Percentiles rank a stretch among this genome's conserved stretches.
These are phyloP conservation scores for Turritis glabra DNA, from an alignment of 345 rosid genomes.

Conservation along the genomic window DNA sequence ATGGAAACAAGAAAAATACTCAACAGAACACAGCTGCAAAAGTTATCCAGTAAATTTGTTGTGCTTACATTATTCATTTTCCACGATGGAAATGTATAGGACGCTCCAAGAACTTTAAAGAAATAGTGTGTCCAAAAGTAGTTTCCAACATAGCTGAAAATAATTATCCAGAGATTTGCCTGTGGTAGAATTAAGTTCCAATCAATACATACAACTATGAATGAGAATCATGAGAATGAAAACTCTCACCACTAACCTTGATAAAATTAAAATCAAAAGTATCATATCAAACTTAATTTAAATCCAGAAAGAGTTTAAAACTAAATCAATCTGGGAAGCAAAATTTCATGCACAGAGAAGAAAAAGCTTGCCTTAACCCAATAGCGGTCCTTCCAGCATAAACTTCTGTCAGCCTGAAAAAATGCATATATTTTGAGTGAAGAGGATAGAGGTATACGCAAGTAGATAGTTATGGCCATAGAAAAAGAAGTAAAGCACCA, in stretches of 20 bases:
- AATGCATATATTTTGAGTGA: not conserved
- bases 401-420: slow-evolving; percentile 68
- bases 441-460: not conserved
- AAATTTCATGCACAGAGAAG: not conserved
- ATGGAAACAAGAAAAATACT: not conserved
- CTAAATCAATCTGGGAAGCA: not conserved
- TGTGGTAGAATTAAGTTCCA: slow-evolving; percentile 40
- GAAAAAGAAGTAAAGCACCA: not conserved
- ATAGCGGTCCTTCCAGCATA: slow-evolving; percentile 77
- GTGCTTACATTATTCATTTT: slow-evolving; percentile 88
- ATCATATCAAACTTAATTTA: not conserved
- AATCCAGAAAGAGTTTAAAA: not conserved
- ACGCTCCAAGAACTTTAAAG: slow-evolving; percentile 95
- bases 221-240: slow-evolving; percentile 11
- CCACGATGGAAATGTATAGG: slow-evolving; percentile 99
- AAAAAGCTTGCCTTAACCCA: slow-evolving; percentile 92
- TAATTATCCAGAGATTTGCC: slow-evolving; percentile 90
- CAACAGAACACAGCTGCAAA: not conserved
- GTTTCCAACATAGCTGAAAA: slow-evolving; percentile 94
- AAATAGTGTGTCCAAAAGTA: slow-evolving; percentile 99
- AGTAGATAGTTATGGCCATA: not conserved
- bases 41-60: not conserved
- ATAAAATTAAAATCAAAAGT: not conserved
- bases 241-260: not conserved
- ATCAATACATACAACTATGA: slow-evolving; percentile 16